Conservation (phyloP, 306 rosid species). For the Luffa acutangula region DNA sequence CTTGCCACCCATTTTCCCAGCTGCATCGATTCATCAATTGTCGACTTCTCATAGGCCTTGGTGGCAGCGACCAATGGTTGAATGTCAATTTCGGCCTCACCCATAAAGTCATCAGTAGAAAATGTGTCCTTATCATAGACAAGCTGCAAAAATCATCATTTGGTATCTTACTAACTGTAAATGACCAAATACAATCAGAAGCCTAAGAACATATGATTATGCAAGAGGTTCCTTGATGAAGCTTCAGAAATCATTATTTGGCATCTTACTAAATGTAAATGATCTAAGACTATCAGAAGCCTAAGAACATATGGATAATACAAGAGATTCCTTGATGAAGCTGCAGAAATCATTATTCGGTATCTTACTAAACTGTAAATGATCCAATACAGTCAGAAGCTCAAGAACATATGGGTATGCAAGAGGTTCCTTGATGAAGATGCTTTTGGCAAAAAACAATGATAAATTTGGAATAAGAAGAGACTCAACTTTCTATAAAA, state of each 20-base stretch:
- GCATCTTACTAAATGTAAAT: neutral
- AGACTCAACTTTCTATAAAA: neutral
- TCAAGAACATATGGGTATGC: neutral
- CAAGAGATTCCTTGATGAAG: constrained; percentile 9
- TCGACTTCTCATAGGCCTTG: constrained; percentile 54
- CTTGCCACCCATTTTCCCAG: constrained; percentile 54
- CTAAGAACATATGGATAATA: neutral
- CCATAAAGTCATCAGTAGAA: constrained; percentile 80
- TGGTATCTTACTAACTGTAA: neutral
- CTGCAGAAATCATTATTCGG: constrained; percentile 30
- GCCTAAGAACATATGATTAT: neutral
- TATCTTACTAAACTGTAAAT: neutral
- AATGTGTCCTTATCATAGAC: constrained; percentile 87
- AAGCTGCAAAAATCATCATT: constrained; percentile 36
- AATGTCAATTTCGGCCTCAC: constrained; percentile 90
- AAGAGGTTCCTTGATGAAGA: neutral
- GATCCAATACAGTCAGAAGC: neutral
- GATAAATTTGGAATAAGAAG: neutral
- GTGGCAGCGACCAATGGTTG: constrained; percentile 77
- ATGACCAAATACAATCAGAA: neutral
- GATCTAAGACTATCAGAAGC: neutral
- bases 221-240: neutral
- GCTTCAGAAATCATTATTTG: neutral
- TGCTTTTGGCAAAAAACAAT: neutral
- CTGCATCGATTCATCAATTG: constrained; percentile 30